Evolutionary conservation across 2,329 filamentous ascomycete species (phyloP).

Genomic region (Aspergillus sp.): DNA sequence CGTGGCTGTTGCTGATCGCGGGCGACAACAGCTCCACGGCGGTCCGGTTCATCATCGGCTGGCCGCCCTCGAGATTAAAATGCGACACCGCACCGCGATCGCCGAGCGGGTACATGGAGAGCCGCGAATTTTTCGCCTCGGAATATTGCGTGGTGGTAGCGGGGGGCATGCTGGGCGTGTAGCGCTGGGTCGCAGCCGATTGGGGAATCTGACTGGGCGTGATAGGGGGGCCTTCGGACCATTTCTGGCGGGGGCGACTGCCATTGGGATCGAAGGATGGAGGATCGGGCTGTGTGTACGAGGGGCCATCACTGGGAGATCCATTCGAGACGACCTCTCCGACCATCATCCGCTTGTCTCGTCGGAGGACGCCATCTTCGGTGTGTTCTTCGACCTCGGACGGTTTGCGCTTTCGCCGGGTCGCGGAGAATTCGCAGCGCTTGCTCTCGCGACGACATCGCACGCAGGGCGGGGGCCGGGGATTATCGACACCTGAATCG

Average conservation of each 20-base stretch:
- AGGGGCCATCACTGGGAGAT: slow-evolving; percentile 23
- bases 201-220: slow-evolving; percentile 18
- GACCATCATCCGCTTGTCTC: slow-evolving; percentile 53
- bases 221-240: slow-evolving; percentile 29
- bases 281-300: slow-evolving; percentile 26
- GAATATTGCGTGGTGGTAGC: slow-evolving; percentile 26
- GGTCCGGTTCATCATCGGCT: slow-evolving; percentile 60
- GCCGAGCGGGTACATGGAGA: slow-evolving; percentile 24
- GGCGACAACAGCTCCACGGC: slow-evolving; percentile 58
- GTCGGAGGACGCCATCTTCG: slow-evolving; percentile 38
- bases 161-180: slow-evolving; percentile 24
- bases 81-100: slow-evolving; percentile 24
- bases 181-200: slow-evolving; percentile 24
- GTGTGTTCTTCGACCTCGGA: slow-evolving; percentile 47
- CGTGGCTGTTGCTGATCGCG: slow-evolving; percentile 86
- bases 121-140: slow-evolving; percentile 26
- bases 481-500: slow-evolving; percentile 71
- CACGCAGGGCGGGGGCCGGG: slow-evolving; percentile 88
- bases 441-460: slow-evolving; percentile 93
- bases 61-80: slow-evolving; percentile 49
- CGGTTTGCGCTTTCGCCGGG: slow-evolving; percentile 84
- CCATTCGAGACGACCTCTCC: slow-evolving; percentile 41
- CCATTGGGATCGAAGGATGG: slow-evolving; percentile 23
- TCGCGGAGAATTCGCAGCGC: slow-evolving; percentile 95
- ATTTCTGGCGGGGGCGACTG: slow-evolving; percentile 25